phyloP scores from a whole-genome alignment of 2,329 filamentous ascomycete genomes.

The Stachybotrys chartarum region DNA sequence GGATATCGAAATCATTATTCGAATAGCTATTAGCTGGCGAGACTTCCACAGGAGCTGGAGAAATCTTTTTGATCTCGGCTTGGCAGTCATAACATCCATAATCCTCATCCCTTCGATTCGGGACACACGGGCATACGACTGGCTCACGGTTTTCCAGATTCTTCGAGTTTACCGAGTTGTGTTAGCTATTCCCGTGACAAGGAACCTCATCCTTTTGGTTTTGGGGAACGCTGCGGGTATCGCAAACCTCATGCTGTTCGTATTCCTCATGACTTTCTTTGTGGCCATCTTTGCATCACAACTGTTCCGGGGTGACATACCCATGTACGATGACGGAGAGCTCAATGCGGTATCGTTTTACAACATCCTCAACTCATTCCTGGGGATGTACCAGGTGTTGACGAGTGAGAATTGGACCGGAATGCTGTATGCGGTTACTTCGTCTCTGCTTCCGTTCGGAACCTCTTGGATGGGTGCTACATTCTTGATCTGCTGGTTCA shows the following conservation, averaged over 20 bases:
- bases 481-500: constrained; percentile 93
- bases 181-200: constrained; percentile 77
- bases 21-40: constrained; percentile 74
- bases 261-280: constrained; percentile 91
- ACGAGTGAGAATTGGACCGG: constrained; percentile 95
- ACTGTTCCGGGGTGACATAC: constrained; percentile 82
- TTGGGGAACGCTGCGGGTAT: constrained; percentile 90
- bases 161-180: constrained; percentile 88
- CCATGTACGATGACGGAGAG: constrained; percentile 54
- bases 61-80: constrained; percentile 73
- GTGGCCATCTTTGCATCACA: constrained; percentile 90
- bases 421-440: constrained; percentile 76
- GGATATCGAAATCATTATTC: constrained; percentile 73
- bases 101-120: constrained; percentile 82
- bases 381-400: constrained; percentile 95
- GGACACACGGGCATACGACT: constrained; percentile 69
- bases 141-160: constrained; percentile 91
- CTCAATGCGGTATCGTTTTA: constrained; percentile 69
- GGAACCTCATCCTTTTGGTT: constrained; percentile 79
- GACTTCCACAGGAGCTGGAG: constrained; percentile 65
- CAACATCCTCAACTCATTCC: constrained; percentile 89
- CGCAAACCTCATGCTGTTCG: constrained; percentile 88
- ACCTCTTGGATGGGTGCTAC: constrained; percentile 91
- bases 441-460: constrained; percentile 53
- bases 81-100: constrained; percentile 75